Evolutionary conservation across 768 basidiomycete genomes (phyloP).

Genomic region (Tephrocybe sp.): DNA sequence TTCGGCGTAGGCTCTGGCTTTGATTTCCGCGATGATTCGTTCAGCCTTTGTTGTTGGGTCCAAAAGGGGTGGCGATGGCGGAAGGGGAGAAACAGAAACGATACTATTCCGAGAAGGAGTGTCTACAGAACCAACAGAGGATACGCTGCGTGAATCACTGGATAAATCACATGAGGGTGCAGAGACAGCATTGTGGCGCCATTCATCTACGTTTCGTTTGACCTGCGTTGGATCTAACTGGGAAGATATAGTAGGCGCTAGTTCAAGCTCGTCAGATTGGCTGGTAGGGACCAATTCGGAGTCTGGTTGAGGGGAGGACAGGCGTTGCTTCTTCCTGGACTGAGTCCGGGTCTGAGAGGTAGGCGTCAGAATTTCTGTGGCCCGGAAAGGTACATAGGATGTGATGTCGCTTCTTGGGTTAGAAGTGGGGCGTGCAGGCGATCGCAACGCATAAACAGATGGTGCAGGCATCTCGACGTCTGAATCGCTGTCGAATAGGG

Average conservation of each 20-base stretch:
- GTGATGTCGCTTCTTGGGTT: conserved; percentile 2
- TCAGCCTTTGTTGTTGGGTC: conserved; percentile 46
- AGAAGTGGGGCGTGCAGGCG: conserved; percentile 18
- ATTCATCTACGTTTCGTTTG: conserved; percentile 38
- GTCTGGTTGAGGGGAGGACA: conserved; percentile 27
- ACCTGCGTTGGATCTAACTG: conserved; percentile 24
- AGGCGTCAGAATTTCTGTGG: conserved; percentile 23
- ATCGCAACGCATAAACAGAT: conserved; percentile 29
- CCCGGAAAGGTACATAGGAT: conserved; percentile 14
- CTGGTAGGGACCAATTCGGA: conserved; percentile 54
- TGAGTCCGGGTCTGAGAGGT: conserved; percentile 13
- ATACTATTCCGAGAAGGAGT: conserved; percentile 23
- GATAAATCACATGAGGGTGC: conserved; percentile 11
- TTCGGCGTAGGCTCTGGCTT: conserved; percentile 53
- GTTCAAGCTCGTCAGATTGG: conserved; percentile 64
- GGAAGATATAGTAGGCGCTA: conserved; percentile 30
- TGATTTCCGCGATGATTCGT: conserved; percentile 62
- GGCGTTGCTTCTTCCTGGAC: conserved; percentile 36
- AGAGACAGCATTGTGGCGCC: conserved; percentile 35
- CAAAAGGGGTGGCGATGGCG: conserved; percentile 32
- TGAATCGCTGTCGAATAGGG: conserved; percentile 36
- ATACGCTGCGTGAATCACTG: conserved; percentile 9
- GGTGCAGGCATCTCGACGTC: conserved; percentile 26
- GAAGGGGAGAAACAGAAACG: conserved; percentile 17
- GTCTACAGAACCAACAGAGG: conserved; percentile 1